Base-by-base conservation (phyloP, 306 rosid species). In the Gleditsia sinensis region DNA sequence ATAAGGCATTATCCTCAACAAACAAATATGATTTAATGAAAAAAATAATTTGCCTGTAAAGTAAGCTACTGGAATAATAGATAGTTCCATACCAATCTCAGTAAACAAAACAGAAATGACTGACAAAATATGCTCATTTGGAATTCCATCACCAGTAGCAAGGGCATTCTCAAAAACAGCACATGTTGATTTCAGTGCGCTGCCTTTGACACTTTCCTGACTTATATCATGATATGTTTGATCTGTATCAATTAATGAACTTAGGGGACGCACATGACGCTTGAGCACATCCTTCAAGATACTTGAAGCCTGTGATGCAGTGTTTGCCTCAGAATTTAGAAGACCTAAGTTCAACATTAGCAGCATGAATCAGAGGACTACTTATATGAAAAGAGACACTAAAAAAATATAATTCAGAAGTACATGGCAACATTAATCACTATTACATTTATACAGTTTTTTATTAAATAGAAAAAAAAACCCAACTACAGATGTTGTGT, bases 41-140 rank as follows among this genome's bases (percentile, higher is more conserved):
- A 51, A 51, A 11, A 72, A 42, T 13, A 57, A 67, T 21, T 9
- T 2, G 8, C 11, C 11, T 21, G 55, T 40, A 53, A 3, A 16
- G 48, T 30, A 65, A 40, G 33, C 61, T 23, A 46, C 23, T 56
- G 58, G 21, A 55, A 49, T n/a, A 27, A 54, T 37, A 63, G 74
- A 53, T 50, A 66, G 68, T 58, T 65, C 58, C 87, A 13, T 82
- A 94, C 98, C 95, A 12, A 94, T 88, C 81, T 87, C 87, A 36
- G 88, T 84, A 80, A 91, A 90, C 76, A 94, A 69, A 77, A 87
- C 84, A 74, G 97, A 87, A 69, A 88, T 83, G 71, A 88, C 95
- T 1, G 79, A 88, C 83, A 91, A 67, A 67, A 88, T 68, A 76
- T 84, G 87, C 81, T 90, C 89, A 42, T 88, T 85, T 48, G 91